phyloP scores from a whole-genome alignment of 345 rosid genomes.

The Firmiana major region DNA sequence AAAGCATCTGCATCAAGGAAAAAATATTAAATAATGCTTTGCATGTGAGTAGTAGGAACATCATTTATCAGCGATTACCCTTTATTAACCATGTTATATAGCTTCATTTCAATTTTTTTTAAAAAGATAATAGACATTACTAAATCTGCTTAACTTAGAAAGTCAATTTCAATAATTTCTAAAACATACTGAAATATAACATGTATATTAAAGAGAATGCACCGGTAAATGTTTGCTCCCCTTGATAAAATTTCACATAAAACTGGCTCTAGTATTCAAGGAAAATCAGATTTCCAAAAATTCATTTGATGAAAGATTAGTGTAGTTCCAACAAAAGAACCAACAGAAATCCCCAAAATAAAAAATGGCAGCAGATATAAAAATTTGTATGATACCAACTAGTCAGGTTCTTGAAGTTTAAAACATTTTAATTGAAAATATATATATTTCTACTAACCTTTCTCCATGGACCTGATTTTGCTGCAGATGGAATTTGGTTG shows the following conservation, averaged over 20 bases:
- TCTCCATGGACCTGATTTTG: slow-evolving; percentile 87
- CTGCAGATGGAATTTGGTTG: slow-evolving; percentile 42
- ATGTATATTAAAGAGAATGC: background rate
- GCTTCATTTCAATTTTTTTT: background rate
- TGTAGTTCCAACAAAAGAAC: background rate
- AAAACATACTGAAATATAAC: background rate
- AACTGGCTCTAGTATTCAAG: background rate
- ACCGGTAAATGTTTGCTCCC: background rate
- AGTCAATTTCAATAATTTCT: background rate
- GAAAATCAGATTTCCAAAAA: background rate
- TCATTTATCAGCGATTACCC: background rate
- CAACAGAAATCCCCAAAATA: background rate
- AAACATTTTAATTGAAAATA: background rate
- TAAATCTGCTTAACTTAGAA: background rate
- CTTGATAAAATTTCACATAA: background rate
- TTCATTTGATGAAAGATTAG: background rate
- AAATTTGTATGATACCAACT: background rate
- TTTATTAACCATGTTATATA: background rate
- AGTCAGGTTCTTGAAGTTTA: background rate
- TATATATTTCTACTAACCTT: slow-evolving; percentile 42
- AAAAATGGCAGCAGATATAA: background rate
- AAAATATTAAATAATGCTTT: background rate
- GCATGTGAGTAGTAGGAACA: background rate
- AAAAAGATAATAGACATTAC: background rate
- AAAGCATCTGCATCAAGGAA: slow-evolving; percentile 67